Conservation (phyloP, 805 yeast genomes). For the Wickerhamomyces sydowiorum region DNA sequence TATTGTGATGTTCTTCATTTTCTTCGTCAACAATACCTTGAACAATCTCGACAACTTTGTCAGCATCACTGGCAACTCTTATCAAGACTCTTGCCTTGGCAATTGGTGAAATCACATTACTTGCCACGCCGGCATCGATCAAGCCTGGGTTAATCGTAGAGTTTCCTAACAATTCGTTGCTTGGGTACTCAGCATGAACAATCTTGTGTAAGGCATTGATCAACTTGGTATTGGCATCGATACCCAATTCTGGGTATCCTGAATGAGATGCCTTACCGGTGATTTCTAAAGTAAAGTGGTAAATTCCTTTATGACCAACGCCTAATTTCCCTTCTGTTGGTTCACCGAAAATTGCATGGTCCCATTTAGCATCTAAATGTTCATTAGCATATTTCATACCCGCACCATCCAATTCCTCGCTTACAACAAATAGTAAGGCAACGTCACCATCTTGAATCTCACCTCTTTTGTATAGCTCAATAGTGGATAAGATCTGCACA, state of each 20-base stretch:
- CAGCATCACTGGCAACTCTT: constrained; percentile 47
- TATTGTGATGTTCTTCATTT: constrained; percentile 17
- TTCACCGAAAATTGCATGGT: constrained; percentile 63
- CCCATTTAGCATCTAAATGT: constrained; percentile 40
- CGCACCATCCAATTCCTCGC: constrained; percentile 61
- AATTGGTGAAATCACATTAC: constrained; percentile 57
- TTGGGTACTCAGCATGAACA: constrained; percentile 40
- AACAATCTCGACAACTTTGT: constrained; percentile 27
- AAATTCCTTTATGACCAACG: constrained; percentile 64
- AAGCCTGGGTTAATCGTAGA: constrained; percentile 58
- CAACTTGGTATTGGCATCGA: constrained; percentile 53
- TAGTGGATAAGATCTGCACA: constrained; percentile 48
- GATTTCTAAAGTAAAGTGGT: constrained; percentile 34
- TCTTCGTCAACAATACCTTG: constrained; percentile 27
- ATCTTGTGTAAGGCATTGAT: constrained; percentile 45
- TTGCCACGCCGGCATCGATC: constrained; percentile 57
- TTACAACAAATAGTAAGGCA: constrained; percentile 57
- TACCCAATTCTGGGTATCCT: constrained; percentile 66
- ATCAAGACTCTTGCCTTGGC: constrained; percentile 45
- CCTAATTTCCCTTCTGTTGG: constrained; percentile 69
- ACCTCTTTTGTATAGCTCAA: constrained; percentile 36
- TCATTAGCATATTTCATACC: constrained; percentile 50
- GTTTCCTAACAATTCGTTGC: constrained; percentile 47
- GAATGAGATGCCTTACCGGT: constrained; percentile 59
- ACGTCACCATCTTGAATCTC: constrained; percentile 48